phyloP scores from a whole-genome alignment of 192 early-diverging fungal genomes.

The Coemansia sp. region DNA sequence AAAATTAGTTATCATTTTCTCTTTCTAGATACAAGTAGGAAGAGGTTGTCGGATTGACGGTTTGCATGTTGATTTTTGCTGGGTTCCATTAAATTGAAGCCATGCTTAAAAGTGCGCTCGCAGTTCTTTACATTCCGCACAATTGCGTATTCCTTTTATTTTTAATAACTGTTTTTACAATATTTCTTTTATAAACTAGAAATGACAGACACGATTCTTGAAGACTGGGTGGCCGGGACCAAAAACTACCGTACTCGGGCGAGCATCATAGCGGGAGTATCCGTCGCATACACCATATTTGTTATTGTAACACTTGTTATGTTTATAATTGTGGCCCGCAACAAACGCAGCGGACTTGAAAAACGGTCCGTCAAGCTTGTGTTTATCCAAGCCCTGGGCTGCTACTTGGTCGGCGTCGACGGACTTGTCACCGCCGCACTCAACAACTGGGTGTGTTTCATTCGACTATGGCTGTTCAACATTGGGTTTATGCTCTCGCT shows the following conservation, averaged over 20 bases:
- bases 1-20: no score
- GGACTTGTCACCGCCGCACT: conserved; percentile 23
- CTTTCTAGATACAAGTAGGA: no score
- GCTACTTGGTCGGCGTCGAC: conserved; percentile 22
- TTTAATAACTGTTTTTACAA: background rate
- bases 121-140: no score
- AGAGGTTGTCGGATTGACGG: no score
- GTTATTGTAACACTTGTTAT: conserved; percentile 15
- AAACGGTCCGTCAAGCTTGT: conserved; percentile 29
- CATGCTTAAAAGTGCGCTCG: no score
- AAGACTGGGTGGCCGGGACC: conserved; percentile 24
- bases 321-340: conserved; percentile 20
- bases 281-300: conserved; percentile 18
- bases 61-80: no score
- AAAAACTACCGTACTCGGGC: conserved; percentile 23
- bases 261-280: conserved; percentile 3
- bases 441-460: conserved; percentile 39
- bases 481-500: conserved; percentile 31
- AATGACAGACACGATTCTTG: conserved; percentile 7
- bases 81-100: no score
- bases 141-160: background rate
- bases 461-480: conserved; percentile 38
- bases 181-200: background rate
- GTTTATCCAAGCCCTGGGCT: conserved; percentile 22
- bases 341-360: conserved; percentile 32